Percentiles rank a stretch among this genome's conserved stretches.
Conservation (phyloP, 208 protist genomes). For the Crithidia brevicula region DNA sequence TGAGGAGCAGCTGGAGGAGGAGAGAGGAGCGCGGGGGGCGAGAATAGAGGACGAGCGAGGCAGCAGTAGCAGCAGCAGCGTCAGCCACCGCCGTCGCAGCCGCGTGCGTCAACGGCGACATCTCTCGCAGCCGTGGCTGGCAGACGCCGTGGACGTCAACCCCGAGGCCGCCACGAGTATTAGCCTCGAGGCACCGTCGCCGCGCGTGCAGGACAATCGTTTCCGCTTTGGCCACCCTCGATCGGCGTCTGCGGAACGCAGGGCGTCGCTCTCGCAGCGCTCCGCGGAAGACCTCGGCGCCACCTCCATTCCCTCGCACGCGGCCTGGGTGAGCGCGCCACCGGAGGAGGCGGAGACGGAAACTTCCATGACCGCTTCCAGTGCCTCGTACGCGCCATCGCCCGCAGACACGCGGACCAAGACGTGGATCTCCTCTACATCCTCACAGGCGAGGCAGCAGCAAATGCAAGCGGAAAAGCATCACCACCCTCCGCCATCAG, state of each 20-base stretch:
- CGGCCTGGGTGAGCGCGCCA: neutral
- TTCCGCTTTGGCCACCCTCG: neutral
- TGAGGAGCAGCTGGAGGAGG: neutral
- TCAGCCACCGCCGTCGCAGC: slow-evolving; percentile 1
- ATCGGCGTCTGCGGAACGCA: neutral
- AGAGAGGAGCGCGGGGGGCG: neutral
- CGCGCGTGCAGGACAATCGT: slow-evolving; percentile 31
- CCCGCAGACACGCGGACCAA: neutral
- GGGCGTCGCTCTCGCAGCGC: neutral
- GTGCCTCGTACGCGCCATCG: neutral
- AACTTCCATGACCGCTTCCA: neutral
- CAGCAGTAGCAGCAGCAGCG: neutral
- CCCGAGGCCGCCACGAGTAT: neutral
- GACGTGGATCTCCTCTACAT: slow-evolving; percentile 7
- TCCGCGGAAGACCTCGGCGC: neutral
- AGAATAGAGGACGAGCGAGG: neutral
- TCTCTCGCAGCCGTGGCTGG: slow-evolving; percentile 11
- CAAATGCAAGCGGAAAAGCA: neutral
- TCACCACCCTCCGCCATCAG: neutral
- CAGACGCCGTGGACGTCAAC: neutral
- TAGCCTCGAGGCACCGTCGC: slow-evolving; percentile 30
- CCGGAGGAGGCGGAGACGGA: slow-evolving; percentile 9
- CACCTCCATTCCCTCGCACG: slow-evolving; percentile 1
- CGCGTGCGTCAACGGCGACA: neutral
- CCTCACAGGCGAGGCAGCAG: neutral